Conservation (phyloP, 495 filamentous ascomycete genomes). For the Friedmanniomyces endolithicus region DNA sequence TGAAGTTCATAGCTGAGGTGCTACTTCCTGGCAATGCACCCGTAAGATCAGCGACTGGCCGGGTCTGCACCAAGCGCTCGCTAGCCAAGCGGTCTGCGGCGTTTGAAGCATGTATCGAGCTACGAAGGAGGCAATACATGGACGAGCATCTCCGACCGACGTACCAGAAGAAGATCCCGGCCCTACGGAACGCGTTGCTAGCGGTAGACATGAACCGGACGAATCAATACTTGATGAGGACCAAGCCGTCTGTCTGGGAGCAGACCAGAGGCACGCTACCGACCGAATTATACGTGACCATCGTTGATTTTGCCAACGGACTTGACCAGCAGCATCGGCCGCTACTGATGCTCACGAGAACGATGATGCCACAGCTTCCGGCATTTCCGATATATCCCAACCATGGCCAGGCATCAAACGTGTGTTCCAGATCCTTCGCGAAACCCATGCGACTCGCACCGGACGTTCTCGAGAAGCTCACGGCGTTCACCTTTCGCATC, state of each 20-base stretch:
- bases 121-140: conserved; percentile 54
- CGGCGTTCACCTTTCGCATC: conserved; percentile 56
- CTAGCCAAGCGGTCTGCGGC: conserved; percentile 84
- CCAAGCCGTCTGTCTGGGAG: conserved; percentile 72
- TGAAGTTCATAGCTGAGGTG: conserved; percentile 66
- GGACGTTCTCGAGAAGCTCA: conserved; percentile 41
- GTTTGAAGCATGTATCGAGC: conserved; percentile 65
- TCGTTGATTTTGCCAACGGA: conserved; percentile 48
- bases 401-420: conserved; percentile 42
- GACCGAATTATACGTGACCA: conserved; percentile 46
- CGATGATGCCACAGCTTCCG: conserved; percentile 51
- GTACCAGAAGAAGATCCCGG: conserved; percentile 60
- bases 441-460: conserved; percentile 33
- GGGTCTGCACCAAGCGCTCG: conserved; percentile 48
- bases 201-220: conserved; percentile 67
- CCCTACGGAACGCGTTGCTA: conserved; percentile 82
- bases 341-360: conserved; percentile 60
- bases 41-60: conserved; percentile 51
- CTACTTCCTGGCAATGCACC: conserved; percentile 69
- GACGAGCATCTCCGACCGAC: conserved; percentile 62
- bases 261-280: conserved; percentile 39
- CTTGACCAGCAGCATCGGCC: conserved; percentile 50
- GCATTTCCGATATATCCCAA: conserved; percentile 60
- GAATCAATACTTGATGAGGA: conserved; percentile 59
- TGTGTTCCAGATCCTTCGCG: conserved; percentile 36